Evolutionary conservation across 2,329 filamentous ascomycete species (phyloP).

Genomic region (Fusarium pininemorale): DNA sequence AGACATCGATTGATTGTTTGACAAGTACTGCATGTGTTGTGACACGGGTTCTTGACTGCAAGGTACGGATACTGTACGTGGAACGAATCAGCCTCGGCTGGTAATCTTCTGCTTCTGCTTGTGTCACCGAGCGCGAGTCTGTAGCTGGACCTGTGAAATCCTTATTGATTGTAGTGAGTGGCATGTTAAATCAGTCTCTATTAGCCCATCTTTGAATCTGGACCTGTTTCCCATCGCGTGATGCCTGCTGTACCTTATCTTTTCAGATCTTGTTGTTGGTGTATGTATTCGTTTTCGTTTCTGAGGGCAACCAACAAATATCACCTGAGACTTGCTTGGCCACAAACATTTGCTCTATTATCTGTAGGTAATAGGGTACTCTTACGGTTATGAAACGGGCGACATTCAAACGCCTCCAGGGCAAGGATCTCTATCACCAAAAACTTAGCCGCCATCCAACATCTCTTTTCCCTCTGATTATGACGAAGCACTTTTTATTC

Average conservation of each 20-base stretch:
- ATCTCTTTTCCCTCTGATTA: background rate
- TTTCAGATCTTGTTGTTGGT: background rate
- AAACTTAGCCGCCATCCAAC: conserved; percentile 14
- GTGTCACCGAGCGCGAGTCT: conserved; percentile 13
- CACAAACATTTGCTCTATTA: background rate
- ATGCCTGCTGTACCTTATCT: conserved; percentile 1
- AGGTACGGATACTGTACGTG: background rate
- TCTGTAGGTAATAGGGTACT: background rate
- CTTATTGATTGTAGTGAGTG: background rate
- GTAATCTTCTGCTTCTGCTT: background rate
- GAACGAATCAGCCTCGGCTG: conserved; percentile 25
- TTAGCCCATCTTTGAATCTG: conserved; percentile 19
- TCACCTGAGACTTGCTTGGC: background rate
- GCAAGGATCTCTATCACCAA: background rate
- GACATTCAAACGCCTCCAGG: conserved; percentile 1
- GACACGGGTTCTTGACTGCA: background rate
- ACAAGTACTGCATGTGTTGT: background rate
- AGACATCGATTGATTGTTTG: background rate
- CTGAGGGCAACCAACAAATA: background rate
- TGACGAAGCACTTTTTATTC: background rate
- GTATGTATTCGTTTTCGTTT: conserved; percentile 14
- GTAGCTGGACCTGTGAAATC: background rate
- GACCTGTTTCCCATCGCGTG: background rate
- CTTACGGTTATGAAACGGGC: conserved; percentile 11
- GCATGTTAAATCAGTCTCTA: conserved; percentile 20